Evolutionary conservation across 2,329 filamentous ascomycete genomes (phyloP), one percentile per base, ranked within the genome.

Genomic region (Fusarium kyushuense): DNA sequence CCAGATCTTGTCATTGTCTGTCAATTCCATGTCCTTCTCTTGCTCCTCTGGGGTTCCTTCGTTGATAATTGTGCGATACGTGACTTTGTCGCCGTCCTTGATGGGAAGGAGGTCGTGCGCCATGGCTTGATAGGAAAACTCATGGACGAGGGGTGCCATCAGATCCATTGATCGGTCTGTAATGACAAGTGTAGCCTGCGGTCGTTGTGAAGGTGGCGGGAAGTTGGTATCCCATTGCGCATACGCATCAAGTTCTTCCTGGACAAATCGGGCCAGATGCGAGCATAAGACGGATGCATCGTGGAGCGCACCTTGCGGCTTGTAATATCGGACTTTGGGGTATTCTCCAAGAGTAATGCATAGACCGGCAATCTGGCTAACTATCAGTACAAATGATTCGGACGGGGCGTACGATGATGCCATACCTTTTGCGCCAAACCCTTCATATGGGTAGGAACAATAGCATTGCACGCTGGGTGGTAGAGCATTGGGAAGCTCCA

Each of bases 101-200:
- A 99, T 93, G 1, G 92, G 91, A 30, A 99, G 82, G 11, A 99
- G 83, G 76, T 99, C 96, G 78, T 97, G 93, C 5, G 93, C 95
- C 95, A 99, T 98, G 51, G 96, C 94, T 79, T 99, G 96, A 77
- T 98, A 99, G 14, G 96, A 97, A 77, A 99, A 97, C 75, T 99
- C 96, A 79, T 99, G 96, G 6, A 98, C 77, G 13, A 98, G 81
- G 2, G 96, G 96, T 0, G 95, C 90, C 81, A 91, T 89, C 5
- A 97, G 80, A 77, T 99, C 96, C 91, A 99, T 96, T 10, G 94
- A 93, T 65, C 96, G 88, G 78, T 98, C 96, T 2, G 94, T 92
- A 64, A 99, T 91, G 74, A 97, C 84, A 1, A 99, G 86, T 1
- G 94, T 88, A 38, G 93, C 93, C 67, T 92, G 90, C 9, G 94